These are phyloP conservation scores for Houttuynia cordata DNA, from an alignment of 164 flowering plant species.

Conservation along the genomic window DNA sequence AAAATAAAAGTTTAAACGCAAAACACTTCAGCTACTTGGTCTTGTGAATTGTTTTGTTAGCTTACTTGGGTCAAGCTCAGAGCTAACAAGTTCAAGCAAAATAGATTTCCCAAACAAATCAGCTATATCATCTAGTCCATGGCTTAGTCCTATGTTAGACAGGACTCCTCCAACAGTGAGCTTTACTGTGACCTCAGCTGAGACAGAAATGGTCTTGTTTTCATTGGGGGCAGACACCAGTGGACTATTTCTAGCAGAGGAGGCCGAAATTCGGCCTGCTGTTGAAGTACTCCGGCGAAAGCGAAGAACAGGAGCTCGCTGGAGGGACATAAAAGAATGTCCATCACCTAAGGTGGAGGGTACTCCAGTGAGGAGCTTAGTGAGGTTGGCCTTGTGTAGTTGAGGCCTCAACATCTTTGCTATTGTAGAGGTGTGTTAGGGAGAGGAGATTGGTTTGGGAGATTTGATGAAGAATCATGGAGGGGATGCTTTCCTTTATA, in stretches of 20 bases:
- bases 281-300: not conserved
- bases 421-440: not conserved
- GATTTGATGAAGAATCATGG: no score
- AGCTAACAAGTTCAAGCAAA: conserved; percentile 53
- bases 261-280: not conserved
- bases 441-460: no score
- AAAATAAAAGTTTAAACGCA: conserved; percentile 10
- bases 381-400: conserved; percentile 4
- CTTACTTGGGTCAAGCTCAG: conserved; percentile 52
- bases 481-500: no score
- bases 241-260: not conserved
- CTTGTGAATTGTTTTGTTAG: no score
- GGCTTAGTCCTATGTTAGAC: conserved; percentile 8
- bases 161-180: conserved; percentile 24
- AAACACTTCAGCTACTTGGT: no score
- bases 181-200: conserved; percentile 36
- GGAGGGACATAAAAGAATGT: not conserved
- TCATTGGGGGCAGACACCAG: not conserved
- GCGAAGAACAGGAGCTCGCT: not conserved
- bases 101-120: conserved; percentile 34
- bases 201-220: conserved; percentile 10
- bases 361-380: not conserved
- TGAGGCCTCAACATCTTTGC: conserved; percentile 8
- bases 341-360: not conserved
- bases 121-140: conserved; percentile 14